Conservation (phyloP, 345 rosid genomes). For the Euphorbia pulcherrima region DNA sequence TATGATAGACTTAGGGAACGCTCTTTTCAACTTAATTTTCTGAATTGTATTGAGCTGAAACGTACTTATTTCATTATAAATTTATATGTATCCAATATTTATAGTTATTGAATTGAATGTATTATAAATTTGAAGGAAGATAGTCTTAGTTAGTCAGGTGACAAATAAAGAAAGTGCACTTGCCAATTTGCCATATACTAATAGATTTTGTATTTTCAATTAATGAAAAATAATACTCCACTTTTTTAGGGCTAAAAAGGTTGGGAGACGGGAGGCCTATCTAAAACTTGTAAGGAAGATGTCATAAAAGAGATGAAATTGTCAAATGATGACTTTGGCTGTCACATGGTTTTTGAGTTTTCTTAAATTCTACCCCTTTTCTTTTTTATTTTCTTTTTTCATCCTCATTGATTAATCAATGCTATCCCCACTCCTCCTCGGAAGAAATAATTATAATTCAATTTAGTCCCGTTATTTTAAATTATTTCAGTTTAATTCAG, state of each 20-base stretch:
- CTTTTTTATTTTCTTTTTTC: neutral
- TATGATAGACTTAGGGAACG: too few species aligned
- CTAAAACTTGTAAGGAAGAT: conserved; percentile 3
- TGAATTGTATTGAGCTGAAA: too few species aligned
- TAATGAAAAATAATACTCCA: neutral
- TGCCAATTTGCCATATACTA: neutral
- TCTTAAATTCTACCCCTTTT: conserved; percentile 7
- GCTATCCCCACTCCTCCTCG: neutral
- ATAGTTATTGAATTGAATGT: too few species aligned
- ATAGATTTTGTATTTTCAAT: neutral
- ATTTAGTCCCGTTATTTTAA: too few species aligned
- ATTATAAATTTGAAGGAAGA: too few species aligned
- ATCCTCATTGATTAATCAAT: neutral
- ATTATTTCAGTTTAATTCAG: too few species aligned
- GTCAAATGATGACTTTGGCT: conserved; percentile 21
- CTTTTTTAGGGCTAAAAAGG: neutral
- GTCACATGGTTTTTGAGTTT: conserved; percentile 14
- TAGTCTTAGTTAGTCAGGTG: neutral
- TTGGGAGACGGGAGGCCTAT: conserved; percentile 15
- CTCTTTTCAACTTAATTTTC: too few species aligned
- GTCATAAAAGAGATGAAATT: conserved; percentile 12
- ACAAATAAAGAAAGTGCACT: neutral
- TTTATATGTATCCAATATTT: too few species aligned
- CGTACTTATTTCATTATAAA: too few species aligned
- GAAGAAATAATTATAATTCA: too few species aligned